Evolutionary conservation across 805 yeast genomes (phyloP).

Genomic region (Yarrowia deformans): DNA sequence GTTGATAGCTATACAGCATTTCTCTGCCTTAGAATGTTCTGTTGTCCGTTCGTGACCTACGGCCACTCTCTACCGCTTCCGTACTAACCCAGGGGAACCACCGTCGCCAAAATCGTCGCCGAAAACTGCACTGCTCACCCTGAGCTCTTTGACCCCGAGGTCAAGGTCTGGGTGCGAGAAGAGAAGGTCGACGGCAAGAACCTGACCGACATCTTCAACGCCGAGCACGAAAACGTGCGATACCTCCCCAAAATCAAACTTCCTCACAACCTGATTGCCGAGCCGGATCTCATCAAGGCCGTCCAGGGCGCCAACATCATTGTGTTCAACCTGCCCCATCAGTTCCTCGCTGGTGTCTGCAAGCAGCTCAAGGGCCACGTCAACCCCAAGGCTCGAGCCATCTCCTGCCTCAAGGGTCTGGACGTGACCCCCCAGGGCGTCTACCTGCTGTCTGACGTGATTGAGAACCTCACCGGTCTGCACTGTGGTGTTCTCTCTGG

Average conservation of each 20-base stretch:
- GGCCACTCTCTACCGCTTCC: not conserved
- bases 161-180: conserved; percentile 97
- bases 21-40: not conserved
- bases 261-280: conserved; percentile 87
- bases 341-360: conserved; percentile 82
- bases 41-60: conserved; percentile 2
- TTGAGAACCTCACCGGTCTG: conserved; percentile 80
- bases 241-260: conserved; percentile 88
- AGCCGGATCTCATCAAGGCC: conserved; percentile 79
- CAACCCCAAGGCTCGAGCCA: conserved; percentile 76
- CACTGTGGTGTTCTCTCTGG: conserved; percentile 97
- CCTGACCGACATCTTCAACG: conserved; percentile 89
- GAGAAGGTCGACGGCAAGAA: conserved; percentile 77
- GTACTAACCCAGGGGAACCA: conserved; percentile 70
- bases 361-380: conserved; percentile 79
- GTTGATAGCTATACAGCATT: too few species aligned
- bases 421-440: conserved; percentile 88
- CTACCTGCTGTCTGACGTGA: conserved; percentile 77
- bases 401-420: conserved; percentile 95
- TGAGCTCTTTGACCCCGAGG: conserved; percentile 71
- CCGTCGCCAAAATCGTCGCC: conserved; percentile 93
- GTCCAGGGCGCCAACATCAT: conserved; percentile 84
- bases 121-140: conserved; percentile 82
- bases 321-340: conserved; percentile 96
- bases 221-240: conserved; percentile 90